A percentile compares a stretch with the other conserved stretches of the same genome.
Evolutionary conservation across 495 filamentous ascomycete genomes (phyloP).

Genomic region (Neurospora sublineolata): DNA sequence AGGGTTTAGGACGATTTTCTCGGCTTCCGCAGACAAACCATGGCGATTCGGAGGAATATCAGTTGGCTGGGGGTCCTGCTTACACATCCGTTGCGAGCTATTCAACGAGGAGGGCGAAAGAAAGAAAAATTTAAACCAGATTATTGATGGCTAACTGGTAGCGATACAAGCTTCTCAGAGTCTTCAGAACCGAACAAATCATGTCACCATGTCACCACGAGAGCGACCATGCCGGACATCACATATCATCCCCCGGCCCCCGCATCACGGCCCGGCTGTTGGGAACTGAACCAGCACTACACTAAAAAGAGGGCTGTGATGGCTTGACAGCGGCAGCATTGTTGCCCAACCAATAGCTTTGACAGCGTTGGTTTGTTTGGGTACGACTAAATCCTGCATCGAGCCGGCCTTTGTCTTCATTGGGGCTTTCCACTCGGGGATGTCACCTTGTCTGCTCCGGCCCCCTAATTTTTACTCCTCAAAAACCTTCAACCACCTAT

Average conservation of each 20-base stretch:
- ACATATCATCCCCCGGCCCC: background rate
- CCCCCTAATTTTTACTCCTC: background rate
- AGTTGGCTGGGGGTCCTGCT: constrained; percentile 16
- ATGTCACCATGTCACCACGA: background rate
- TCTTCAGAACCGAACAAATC: background rate
- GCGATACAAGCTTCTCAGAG: background rate
- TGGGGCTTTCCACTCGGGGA: background rate
- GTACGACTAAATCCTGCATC: background rate
- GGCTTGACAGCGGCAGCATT: background rate
- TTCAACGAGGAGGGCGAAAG: background rate
- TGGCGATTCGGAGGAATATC: constrained; percentile 21
- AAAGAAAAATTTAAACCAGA: background rate
- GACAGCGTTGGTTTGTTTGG: background rate
- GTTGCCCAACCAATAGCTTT: background rate
- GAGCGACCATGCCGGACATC: background rate
- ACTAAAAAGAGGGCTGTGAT: background rate
- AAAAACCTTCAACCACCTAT: background rate
- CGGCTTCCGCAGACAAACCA: constrained; percentile 15
- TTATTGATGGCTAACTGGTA: background rate
- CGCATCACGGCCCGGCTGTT: background rate
- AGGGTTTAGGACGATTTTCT: constrained; percentile 22
- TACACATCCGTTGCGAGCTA: background rate
- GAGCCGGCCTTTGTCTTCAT: background rate
- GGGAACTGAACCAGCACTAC: background rate
- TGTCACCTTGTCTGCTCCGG: background rate